phyloP scores from a whole-genome alignment of 208 protist species.

The Leishmania amazonensis region DNA sequence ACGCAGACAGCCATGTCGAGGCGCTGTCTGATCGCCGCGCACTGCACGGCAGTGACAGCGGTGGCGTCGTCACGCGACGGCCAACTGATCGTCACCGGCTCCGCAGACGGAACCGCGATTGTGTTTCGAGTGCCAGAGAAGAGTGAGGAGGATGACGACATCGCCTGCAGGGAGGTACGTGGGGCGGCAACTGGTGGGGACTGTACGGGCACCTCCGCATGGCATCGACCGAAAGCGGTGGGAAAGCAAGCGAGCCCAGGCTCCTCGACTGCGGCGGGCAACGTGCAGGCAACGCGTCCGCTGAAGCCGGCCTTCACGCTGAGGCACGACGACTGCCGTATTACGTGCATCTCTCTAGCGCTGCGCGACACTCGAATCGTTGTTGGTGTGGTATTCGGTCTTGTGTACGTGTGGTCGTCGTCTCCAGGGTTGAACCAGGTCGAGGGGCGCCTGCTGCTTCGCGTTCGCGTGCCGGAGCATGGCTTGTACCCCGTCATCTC shows the following conservation, averaged over 20 bases:
- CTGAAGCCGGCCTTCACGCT: slow-evolving; percentile 39
- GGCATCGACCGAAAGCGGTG: background rate
- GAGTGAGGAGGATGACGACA: slow-evolving; percentile 1
- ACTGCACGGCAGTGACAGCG: slow-evolving; percentile 60
- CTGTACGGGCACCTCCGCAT: background rate
- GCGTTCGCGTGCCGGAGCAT: slow-evolving; percentile 42
- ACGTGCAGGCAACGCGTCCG: background rate
- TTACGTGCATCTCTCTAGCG: slow-evolving; percentile 50
- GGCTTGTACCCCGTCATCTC: slow-evolving; percentile 63
- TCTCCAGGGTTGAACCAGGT: slow-evolving; percentile 61
- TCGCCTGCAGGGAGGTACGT: background rate
- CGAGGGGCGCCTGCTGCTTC: slow-evolving; percentile 60
- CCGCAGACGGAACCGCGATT: slow-evolving; percentile 57
- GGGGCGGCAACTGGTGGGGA: too few relatives aligned
- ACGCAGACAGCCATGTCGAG: slow-evolving; percentile 2
- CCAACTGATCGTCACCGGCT: slow-evolving; percentile 61
- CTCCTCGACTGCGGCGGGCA: background rate
- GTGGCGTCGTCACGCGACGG: slow-evolving; percentile 53
- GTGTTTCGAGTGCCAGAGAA: slow-evolving; percentile 43
- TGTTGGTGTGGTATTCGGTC: slow-evolving; percentile 57
- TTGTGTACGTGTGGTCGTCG: slow-evolving; percentile 74
- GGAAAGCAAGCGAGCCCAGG: background rate
- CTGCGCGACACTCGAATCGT: slow-evolving; percentile 66
- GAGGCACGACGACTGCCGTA: slow-evolving; percentile 52
- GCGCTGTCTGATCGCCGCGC: slow-evolving; percentile 27